phyloP scores from a whole-genome alignment of 179 eudicot species.

The Silene vulgaris region DNA sequence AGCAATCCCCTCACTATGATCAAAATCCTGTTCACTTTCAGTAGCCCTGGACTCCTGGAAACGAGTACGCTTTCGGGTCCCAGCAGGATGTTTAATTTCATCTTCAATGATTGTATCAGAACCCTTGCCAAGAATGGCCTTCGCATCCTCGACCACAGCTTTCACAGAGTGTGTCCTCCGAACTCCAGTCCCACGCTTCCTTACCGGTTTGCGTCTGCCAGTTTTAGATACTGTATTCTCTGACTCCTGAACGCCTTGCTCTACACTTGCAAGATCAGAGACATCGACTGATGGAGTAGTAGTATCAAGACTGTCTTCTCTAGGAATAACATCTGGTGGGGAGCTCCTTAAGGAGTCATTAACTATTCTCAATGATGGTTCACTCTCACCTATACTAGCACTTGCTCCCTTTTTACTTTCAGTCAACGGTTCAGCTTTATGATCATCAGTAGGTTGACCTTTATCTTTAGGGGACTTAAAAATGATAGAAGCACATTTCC shows the following conservation, averaged over 20 bases:
- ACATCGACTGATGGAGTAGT: conserved; percentile 37
- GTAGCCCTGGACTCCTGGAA: conserved; percentile 47
- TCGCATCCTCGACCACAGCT: conserved; percentile 64
- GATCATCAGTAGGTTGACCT: conserved; percentile 31
- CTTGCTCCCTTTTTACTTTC: conserved; percentile 26
- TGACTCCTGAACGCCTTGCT: conserved; percentile 43
- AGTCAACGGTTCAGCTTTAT: conserved; percentile 21
- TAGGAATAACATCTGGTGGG: conserved; percentile 24
- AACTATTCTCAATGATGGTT: conserved; percentile 31
- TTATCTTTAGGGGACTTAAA: conserved; percentile 56
- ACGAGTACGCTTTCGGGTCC: conserved; percentile 51
- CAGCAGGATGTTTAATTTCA: conserved; percentile 32
- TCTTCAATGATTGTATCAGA: conserved; percentile 22
- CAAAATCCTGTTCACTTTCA: conserved; percentile 55
- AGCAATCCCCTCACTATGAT: conserved; percentile 61
- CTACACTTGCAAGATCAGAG: conserved; percentile 34
- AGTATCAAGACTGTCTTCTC: conserved; percentile 26
- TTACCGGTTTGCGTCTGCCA: conserved; percentile 29
- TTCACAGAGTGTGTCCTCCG: conserved; percentile 56
- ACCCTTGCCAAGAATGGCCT: conserved; percentile 38
- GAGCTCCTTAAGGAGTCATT: conserved; percentile 26
- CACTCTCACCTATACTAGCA: conserved; percentile 30
- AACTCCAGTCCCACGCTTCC: conserved; percentile 40
- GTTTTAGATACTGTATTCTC: conserved; percentile 51
- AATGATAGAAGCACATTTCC: conserved; percentile 58